phyloP scores from a whole-genome alignment of 345 rosid species.

The Eutrema heterophyllum region DNA sequence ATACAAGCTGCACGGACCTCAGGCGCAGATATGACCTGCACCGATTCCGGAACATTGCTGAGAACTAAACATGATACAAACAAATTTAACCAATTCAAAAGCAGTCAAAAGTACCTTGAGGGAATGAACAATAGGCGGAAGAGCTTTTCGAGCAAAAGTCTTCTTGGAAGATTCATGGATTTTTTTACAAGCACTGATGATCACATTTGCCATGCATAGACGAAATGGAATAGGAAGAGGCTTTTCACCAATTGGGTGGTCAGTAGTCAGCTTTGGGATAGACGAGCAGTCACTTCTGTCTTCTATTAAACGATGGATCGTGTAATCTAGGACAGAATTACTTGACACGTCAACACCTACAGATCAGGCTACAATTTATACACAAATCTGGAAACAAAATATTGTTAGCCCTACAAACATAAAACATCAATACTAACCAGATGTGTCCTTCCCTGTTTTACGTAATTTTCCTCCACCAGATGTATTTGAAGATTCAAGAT shows the following conservation, averaged over 20 bases:
- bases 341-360: constrained; percentile 39
- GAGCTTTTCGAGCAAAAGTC: constrained; percentile 44
- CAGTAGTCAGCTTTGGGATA: constrained; percentile 17
- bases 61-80: neutral
- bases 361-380: constrained; percentile 16
- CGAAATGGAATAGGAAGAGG: constrained; percentile 45
- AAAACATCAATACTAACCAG: constrained; percentile 30
- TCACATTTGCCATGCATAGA: constrained; percentile 86
- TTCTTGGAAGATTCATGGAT: constrained; percentile 51
- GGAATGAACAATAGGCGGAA: constrained; percentile 51
- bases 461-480: neutral
- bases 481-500: constrained; percentile 36
- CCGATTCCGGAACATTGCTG: neutral
- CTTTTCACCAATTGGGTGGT: constrained; percentile 25
- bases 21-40: constrained; percentile 42
- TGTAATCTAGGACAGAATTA: constrained; percentile 42
- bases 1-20: constrained; percentile 75
- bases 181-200: constrained; percentile 83
- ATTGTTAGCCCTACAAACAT: constrained; percentile 6
- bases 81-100: neutral
- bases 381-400: neutral
- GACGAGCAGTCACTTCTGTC: constrained; percentile 33
- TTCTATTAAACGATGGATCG: constrained; percentile 41
- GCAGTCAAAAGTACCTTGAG: constrained; percentile 46
- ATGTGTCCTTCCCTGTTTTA: constrained; percentile 24